A percentile compares a stretch with the other conserved stretches of the same genome.
Conservation (phyloP, 768 basidiomycete species). For the Pilatotrama ljubarskyi region DNA sequence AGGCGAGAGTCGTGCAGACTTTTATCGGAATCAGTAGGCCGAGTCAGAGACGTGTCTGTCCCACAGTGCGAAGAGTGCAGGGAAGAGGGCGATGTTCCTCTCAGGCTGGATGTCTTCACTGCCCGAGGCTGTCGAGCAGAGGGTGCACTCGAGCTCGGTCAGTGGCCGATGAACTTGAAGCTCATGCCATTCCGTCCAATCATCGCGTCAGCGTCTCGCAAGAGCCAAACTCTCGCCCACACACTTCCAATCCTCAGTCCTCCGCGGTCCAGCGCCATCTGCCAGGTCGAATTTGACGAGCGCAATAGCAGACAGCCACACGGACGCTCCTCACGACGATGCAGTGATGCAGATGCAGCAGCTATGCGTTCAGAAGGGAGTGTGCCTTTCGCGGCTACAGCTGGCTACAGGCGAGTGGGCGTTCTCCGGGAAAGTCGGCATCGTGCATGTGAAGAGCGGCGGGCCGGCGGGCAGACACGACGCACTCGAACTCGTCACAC, state of each 20-base stretch:
- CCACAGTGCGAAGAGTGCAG: conserved; percentile 7
- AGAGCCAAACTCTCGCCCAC: background rate
- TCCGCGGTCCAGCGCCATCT: background rate
- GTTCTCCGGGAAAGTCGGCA: background rate
- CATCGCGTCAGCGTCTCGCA: conserved; percentile 18
- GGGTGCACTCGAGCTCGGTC: background rate
- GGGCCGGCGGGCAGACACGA: too few species aligned
- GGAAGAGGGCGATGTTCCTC: background rate
- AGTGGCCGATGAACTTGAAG: background rate
- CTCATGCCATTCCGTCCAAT: background rate
- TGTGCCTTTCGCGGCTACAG: too few species aligned
- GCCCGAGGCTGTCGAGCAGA: background rate
- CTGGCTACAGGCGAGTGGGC: too few species aligned
- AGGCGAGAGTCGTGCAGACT: background rate
- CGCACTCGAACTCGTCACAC: background rate
- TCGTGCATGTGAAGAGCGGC: background rate
- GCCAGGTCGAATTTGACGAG: too few species aligned
- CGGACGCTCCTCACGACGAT: background rate
- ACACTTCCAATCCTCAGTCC: background rate
- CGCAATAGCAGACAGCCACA: too few species aligned
- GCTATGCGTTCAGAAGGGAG: too few species aligned
- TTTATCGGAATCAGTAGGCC: conserved; percentile 5
- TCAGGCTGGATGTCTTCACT: background rate
- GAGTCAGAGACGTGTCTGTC: conserved; percentile 1
- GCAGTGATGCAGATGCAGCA: too few species aligned